A percentile compares a stretch with the other conserved stretches of the same genome.
Evolutionary conservation across 805 yeast genomes (phyloP).

Genomic region (Ogataea ganodermae): DNA sequence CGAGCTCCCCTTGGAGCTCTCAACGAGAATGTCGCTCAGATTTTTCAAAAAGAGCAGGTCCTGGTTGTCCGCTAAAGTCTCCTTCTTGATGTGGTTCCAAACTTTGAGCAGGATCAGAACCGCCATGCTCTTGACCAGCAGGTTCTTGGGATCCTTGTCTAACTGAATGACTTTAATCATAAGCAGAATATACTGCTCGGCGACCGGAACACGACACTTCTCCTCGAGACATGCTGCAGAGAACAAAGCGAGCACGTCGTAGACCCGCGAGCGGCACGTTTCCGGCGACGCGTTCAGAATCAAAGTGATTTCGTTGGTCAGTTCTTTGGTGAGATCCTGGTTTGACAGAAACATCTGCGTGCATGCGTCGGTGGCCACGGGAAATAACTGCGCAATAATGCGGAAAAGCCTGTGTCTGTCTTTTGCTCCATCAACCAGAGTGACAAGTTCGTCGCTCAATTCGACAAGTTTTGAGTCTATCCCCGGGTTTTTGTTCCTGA

Average conservation of each 20-base stretch:
- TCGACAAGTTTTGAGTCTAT: constrained; percentile 8
- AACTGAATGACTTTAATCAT: constrained; percentile 40
- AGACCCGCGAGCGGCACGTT: constrained; percentile 4
- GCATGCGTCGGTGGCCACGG: constrained; percentile 21
- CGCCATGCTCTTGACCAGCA: constrained; percentile 31
- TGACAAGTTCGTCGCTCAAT: constrained; percentile 21
- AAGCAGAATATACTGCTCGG: constrained; percentile 44
- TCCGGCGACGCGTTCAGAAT: constrained; percentile 10
- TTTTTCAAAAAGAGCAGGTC: constrained; percentile 37
- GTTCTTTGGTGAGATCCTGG: constrained; percentile 20
- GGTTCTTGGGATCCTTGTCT: constrained; percentile 21
- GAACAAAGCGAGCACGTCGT: constrained; percentile 36
- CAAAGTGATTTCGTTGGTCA: constrained; percentile 27
- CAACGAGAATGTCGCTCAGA: constrained; percentile 33
- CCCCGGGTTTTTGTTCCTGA: not conserved
- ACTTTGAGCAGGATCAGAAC: constrained; percentile 54
- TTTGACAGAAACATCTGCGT: constrained; percentile 22
- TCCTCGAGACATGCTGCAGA: constrained; percentile 55
- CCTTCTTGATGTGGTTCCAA: constrained; percentile 52
- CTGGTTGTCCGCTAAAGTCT: constrained; percentile 27
- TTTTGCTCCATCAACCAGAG: constrained; percentile 10
- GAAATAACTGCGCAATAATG: constrained; percentile 24
- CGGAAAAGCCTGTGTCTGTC: constrained; percentile 19
- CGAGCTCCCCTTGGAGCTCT: constrained; percentile 4
- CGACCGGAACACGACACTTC: constrained; percentile 47